A percentile compares a stretch with the other conserved stretches of the same genome.
Conservation (phyloP, 495 filamentous ascomycete genomes). For the Penicillium cinerascens region DNA sequence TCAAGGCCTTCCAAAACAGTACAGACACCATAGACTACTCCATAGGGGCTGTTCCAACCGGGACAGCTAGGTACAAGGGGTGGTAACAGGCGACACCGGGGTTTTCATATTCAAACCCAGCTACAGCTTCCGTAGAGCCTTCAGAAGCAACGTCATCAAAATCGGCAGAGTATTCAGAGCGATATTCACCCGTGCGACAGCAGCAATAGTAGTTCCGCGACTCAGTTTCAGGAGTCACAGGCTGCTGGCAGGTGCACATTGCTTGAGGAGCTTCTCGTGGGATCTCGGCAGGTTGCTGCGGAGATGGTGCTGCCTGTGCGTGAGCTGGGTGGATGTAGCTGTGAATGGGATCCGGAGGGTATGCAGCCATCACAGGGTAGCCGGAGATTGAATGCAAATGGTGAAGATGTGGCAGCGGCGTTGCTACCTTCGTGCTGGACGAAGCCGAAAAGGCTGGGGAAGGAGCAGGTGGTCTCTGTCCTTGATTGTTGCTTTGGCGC, state of each 20-base stretch:
- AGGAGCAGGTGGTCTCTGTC: background rate
- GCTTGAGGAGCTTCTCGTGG: background rate
- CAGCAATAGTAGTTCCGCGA: background rate
- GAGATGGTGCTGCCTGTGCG: background rate
- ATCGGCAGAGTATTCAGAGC: background rate
- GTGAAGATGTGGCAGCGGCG: background rate
- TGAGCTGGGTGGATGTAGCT: background rate
- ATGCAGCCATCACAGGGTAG: background rate
- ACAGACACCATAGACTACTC: background rate
- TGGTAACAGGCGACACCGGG: background rate
- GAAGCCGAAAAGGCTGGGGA: background rate
- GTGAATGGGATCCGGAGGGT: background rate
- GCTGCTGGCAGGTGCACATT: background rate
- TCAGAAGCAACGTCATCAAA: slow-evolving; percentile 7
- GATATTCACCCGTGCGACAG: background rate
- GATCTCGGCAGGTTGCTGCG: background rate
- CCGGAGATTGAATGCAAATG: background rate
- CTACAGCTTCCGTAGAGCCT: slow-evolving; percentile 1
- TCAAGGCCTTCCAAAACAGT: background rate
- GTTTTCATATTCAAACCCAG: background rate
- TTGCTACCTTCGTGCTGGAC: background rate
- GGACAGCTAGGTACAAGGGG: background rate
- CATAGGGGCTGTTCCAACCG: background rate
- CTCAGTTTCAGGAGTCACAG: background rate
- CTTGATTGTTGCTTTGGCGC: background rate